Percentiles rank a stretch among this genome's conserved stretches.
Conservation (phyloP, 306 rosid genomes). For the Parietaria judaica region DNA sequence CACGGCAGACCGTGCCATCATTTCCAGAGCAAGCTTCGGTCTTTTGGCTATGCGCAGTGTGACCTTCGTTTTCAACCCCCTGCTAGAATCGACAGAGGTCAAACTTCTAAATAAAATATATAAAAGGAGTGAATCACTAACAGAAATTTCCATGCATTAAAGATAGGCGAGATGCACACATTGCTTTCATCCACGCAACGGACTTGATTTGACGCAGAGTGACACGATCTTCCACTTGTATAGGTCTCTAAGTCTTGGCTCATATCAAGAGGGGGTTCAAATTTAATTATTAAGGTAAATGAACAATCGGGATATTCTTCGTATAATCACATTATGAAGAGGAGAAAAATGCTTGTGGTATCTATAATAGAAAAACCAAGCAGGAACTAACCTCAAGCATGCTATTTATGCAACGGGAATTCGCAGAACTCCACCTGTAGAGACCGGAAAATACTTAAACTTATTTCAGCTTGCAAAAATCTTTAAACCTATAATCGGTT, state of each 20-base stretch:
- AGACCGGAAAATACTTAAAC: constrained; percentile 14
- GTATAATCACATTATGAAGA: constrained; percentile 11
- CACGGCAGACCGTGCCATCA: constrained; percentile 40
- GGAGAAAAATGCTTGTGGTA: not conserved
- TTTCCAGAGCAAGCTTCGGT: constrained; percentile 33
- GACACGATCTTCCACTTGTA: constrained; percentile 32
- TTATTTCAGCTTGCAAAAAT: constrained; percentile 15
- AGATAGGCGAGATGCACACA: constrained; percentile 27
- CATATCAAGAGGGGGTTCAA: constrained; percentile 95
- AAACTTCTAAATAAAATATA: constrained; percentile 53
- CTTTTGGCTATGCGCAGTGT: constrained; percentile 29
- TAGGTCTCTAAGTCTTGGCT: constrained; percentile 52
- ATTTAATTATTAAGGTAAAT: constrained; percentile 13
- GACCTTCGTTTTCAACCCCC: constrained; percentile 51
- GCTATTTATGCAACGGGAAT: constrained; percentile 70
- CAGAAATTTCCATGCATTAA: constrained; percentile 22
- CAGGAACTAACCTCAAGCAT: constrained; percentile 78
- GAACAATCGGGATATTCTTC: too few species aligned
- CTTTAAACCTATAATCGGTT: too few species aligned
- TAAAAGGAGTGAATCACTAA: constrained; percentile 22
- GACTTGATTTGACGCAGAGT: constrained; percentile 35
- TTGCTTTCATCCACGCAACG: constrained; percentile 37
- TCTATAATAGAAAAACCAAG: not conserved
- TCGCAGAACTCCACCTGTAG: constrained; percentile 76
- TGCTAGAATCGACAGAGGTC: constrained; percentile 64